Evolutionary conservation across 73 alveolate genomes (phyloP).

Genomic region (Stentor coeruleus): DNA sequence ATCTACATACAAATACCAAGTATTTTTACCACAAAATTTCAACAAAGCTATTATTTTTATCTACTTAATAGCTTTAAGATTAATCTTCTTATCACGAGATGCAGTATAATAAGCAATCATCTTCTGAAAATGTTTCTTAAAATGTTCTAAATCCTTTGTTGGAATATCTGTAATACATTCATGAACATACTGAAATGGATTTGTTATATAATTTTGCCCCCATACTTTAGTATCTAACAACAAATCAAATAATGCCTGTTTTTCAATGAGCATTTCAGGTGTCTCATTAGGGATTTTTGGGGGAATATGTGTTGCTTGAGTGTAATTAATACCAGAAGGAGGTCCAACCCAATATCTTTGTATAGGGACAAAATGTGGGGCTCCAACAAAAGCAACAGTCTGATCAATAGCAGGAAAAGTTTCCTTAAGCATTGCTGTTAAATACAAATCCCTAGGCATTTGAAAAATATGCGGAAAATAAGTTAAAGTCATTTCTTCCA

Average conservation of each 20-base stretch:
- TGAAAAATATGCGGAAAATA: constrained; percentile 81
- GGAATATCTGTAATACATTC: constrained; percentile 59
- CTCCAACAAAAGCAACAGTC: constrained; percentile 66
- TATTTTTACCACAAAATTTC: no score
- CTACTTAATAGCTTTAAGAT: not conserved
- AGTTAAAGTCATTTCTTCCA: constrained; percentile 70
- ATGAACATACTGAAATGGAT: constrained; percentile 81
- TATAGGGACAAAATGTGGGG: constrained; percentile 80
- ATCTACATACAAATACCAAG: no score
- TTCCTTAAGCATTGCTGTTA: constrained; percentile 76
- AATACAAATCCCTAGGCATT: constrained; percentile 80
- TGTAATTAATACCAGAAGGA: constrained; percentile 79
- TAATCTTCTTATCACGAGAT: not conserved
- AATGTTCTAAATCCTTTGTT: constrained; percentile 43
- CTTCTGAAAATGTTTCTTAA: constrained; percentile 48
- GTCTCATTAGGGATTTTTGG: constrained; percentile 69
- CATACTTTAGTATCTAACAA: constrained; percentile 78
- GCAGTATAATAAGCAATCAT: constrained; percentile 4
- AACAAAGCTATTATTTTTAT: not conserved
- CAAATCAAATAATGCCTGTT: constrained; percentile 77
- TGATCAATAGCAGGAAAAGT: constrained; percentile 65
- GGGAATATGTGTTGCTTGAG: constrained; percentile 82
- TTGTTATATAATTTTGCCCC: constrained; percentile 77
- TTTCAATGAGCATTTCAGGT: constrained; percentile 84
- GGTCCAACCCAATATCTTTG: constrained; percentile 86